Conservation (phyloP, 306 rosid species). For the Phaseolus lunatus region DNA sequence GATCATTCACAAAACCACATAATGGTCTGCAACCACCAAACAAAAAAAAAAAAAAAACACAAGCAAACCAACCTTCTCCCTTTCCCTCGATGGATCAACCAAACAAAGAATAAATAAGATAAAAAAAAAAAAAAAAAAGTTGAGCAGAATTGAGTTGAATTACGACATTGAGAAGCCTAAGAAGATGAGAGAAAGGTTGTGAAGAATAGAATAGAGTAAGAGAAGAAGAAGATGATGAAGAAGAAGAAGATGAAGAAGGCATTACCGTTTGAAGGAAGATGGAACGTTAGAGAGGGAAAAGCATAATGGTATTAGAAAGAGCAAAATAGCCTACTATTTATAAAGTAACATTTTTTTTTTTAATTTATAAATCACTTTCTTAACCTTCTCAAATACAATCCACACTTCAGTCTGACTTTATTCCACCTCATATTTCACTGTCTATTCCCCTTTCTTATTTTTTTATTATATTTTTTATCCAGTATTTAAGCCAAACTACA, state of each 20-base stretch:
- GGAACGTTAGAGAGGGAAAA: not conserved
- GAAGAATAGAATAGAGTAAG: constrained; percentile 7
- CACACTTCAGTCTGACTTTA: not conserved
- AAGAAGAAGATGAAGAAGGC: too few relatives aligned
- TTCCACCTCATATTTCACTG: not conserved
- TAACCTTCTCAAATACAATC: not conserved
- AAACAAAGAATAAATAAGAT: not conserved
- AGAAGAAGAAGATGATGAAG: not conserved
- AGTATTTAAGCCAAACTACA: too few relatives aligned
- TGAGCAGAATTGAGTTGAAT: constrained; percentile 21
- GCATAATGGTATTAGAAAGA: constrained; percentile 13
- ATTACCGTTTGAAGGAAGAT: constrained; percentile 4
- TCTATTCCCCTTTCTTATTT: not conserved
- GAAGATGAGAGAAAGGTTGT: constrained; percentile 9
- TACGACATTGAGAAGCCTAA: not conserved
- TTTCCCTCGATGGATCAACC: constrained; percentile 34
- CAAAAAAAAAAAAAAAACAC: not conserved
- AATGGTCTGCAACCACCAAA: constrained; percentile 15
- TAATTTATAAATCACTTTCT: constrained; percentile 13
- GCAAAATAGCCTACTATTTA: not conserved
- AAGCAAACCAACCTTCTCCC: constrained; percentile 6
- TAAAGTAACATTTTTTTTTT: too few relatives aligned
- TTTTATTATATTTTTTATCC: too few relatives aligned
- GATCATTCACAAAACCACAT: constrained; percentile 16
- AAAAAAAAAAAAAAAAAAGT: not conserved